These are phyloP conservation scores for Wakefieldia striispora DNA, from an alignment of 768 basidiomycete genomes.

Conservation along the genomic window DNA sequence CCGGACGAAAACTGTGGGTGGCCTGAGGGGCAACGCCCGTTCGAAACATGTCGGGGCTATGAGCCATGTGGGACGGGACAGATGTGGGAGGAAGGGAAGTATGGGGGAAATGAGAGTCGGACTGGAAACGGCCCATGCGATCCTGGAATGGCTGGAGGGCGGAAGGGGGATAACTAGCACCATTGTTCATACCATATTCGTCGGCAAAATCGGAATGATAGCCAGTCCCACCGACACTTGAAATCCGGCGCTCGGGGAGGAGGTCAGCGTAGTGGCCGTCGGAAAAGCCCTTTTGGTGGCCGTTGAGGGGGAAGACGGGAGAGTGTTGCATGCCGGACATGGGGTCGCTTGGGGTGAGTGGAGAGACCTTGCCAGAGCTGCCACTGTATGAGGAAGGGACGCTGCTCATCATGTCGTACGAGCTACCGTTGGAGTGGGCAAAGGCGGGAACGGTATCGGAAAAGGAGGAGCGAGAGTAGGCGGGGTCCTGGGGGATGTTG, in stretches of 20 bases:
- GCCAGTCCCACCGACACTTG: constrained; percentile 40
- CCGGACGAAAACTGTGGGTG: constrained; percentile 58
- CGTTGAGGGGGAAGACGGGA: constrained; percentile 45
- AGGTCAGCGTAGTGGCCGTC: constrained; percentile 56
- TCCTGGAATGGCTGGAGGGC: constrained; percentile 59
- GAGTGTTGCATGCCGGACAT: constrained; percentile 56
- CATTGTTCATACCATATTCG: constrained; percentile 53
- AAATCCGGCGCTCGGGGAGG: constrained; percentile 56
- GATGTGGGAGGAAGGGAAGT: constrained; percentile 37
- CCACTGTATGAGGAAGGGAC: constrained; percentile 56
- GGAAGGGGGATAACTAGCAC: constrained; percentile 47
- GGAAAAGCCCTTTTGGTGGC: constrained; percentile 55
- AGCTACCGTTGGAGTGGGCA: constrained; percentile 46
- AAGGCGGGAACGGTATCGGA: constrained; percentile 60
- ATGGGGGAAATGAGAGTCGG: constrained; percentile 54
- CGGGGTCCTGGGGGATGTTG: constrained; percentile 49
- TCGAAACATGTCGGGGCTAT: constrained; percentile 56
- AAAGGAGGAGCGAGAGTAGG: constrained; percentile 62
- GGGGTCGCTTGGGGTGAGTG: constrained; percentile 67
- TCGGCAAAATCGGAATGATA: constrained; percentile 64
- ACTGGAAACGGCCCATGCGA: constrained; percentile 52
- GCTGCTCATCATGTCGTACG: constrained; percentile 66
- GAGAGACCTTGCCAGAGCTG: constrained; percentile 73
- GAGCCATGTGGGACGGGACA: constrained; percentile 51
- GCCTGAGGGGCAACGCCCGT: constrained; percentile 66